Evolutionary conservation across 805 yeast species (phyloP).

Genomic region (Schwanniomyces vanrijiae): DNA sequence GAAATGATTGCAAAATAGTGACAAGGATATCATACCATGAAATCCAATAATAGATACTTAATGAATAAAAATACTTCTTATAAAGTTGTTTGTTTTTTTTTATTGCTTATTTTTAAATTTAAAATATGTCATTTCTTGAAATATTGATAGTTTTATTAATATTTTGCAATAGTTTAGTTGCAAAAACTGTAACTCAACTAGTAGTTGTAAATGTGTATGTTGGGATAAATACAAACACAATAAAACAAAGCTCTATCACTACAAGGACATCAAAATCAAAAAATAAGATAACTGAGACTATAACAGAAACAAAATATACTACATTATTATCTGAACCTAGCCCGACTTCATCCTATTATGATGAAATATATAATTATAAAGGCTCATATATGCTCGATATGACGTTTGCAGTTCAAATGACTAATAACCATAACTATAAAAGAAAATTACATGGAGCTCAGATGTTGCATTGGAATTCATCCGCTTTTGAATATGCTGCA

Average conservation of each 20-base stretch:
- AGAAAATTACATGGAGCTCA: conserved; percentile 30
- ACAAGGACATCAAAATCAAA: not conserved
- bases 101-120: not conserved
- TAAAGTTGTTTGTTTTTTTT: not conserved
- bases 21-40: too few relatives aligned
- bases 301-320: not conserved
- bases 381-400: conserved; percentile 9
- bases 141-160: not conserved
- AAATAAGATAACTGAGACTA: not conserved
- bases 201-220: conserved; percentile 3
- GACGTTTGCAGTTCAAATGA: conserved; percentile 20
- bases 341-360: not conserved
- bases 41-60: too few relatives aligned
- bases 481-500: conserved; percentile 31
- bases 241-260: not conserved
- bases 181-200: conserved; percentile 1
- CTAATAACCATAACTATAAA: conserved; percentile 28
- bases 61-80: not conserved
- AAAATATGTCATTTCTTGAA: not conserved
- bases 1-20: conserved; percentile 2
- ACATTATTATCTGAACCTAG: not conserved
- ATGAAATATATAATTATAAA: conserved; percentile 4
- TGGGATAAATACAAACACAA: not conserved
- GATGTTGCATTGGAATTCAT: conserved; percentile 30
- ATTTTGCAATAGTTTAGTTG: not conserved